Base-by-base conservation (phyloP, 2,329 filamentous ascomycete species). In the Escovopsis sp. region DNA sequence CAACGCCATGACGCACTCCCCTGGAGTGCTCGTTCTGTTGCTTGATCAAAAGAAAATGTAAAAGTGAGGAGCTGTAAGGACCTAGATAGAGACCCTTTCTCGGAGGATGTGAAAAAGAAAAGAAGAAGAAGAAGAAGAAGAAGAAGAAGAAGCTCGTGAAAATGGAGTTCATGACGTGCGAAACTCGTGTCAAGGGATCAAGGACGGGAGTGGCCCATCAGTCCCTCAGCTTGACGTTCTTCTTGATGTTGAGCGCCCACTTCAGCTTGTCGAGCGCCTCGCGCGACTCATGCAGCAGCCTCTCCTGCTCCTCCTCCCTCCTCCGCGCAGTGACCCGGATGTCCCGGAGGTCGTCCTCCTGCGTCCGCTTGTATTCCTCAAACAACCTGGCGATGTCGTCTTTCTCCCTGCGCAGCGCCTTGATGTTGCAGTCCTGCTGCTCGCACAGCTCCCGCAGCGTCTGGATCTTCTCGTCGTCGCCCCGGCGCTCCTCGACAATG, bases 161-260 rank as follows among this genome's bases (percentile, higher is more conserved):
- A 20, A 3, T n/a, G n/a, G n/a, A n/a, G 5, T 20, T 20, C 3
- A 20, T 20, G 20, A 3, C 20, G 20, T 20, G 20, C 20, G 5
- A 20, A 20, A 3, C 20, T 5, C 20, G 20, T 20, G 20, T 20
- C 20, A 5, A 20, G 3, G 20, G 5, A 20, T 3, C 20, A 20
- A 20, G 3, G 20, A 20, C 20, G 20, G 20, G 29, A 16, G 16
- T 11, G 35, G 7, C 20, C 35, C 14, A n/a, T 16, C 12, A 37
- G 15, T 29, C 27, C 27, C 27, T 29, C 27, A 29, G 27, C 27
- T 65, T 67, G 43, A 79, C 68, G 47, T 72, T 77, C 46, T 72
- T 62, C 62, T 82, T 79, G 40, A 83, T 70, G 41, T 71, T 76
- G 48, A 87, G 68, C 12, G 82, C 79, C 82, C 82, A 87, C 53